phyloP scores from a whole-genome alignment of 805 yeast genomes.

The Sugiyamaella smithiae region DNA sequence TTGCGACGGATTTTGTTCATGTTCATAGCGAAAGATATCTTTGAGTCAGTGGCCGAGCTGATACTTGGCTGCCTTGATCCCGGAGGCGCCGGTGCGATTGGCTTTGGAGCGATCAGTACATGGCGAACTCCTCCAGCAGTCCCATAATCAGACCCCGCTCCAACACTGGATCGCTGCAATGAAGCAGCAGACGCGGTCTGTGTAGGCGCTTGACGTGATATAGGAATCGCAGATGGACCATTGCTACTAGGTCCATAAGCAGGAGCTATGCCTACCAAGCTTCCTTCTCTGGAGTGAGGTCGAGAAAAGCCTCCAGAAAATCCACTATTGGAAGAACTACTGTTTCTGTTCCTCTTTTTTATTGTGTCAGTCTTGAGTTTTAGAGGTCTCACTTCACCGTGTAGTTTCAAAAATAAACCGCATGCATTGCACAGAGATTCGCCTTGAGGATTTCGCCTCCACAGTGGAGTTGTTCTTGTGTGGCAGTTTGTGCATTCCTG shows the following conservation, averaged over 20 bases:
- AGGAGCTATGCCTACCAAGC: neutral
- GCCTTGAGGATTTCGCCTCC: constrained; percentile 94
- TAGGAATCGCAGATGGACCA: constrained; percentile 7
- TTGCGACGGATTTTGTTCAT: neutral
- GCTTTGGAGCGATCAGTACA: constrained; percentile 28
- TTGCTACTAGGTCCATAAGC: neutral
- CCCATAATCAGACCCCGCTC: neutral
- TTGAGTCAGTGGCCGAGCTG: neutral
- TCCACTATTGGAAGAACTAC: constrained; percentile 1
- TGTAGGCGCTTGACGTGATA: constrained; percentile 5
- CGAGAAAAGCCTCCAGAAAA: neutral
- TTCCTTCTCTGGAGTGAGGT: constrained; percentile 15
- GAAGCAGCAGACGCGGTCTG: constrained; percentile 5
- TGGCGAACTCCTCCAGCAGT: constrained; percentile 4
- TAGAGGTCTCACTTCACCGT: constrained; percentile 92
- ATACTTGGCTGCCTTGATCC: neutral
- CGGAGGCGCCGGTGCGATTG: constrained; percentile 27
- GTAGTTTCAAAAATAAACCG: constrained; percentile 86
- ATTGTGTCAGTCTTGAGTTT: constrained; percentile 93
- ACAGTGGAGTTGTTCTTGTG: constrained; percentile 88
- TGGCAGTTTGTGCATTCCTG: constrained; percentile 78
- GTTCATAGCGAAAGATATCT: neutral
- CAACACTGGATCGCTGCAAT: constrained; percentile 4
- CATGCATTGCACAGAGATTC: constrained; percentile 96
- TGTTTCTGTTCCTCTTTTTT: constrained; percentile 75